Percentiles rank a stretch among this genome's conserved stretches.
These are phyloP conservation scores for Syncephalastrum sp. DNA, from an alignment of 371 early-diverging fungal species.

Conservation along the genomic window DNA sequence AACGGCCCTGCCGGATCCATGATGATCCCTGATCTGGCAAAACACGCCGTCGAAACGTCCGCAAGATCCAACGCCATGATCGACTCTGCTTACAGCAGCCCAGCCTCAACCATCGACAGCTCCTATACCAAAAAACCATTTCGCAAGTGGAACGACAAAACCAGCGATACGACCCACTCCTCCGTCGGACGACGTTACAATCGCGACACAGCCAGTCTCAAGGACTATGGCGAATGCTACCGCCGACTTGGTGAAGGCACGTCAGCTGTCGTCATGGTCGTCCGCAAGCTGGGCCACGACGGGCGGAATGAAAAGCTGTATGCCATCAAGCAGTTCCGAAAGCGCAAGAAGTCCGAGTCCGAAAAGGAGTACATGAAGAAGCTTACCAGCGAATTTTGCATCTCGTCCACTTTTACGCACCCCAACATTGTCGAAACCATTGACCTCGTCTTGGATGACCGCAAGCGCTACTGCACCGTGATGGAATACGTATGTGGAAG, in stretches of 20 bases:
- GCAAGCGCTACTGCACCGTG: conserved; percentile 91
- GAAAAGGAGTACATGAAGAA: conserved; percentile 68
- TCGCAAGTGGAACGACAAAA: conserved; percentile 10
- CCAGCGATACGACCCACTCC: not conserved
- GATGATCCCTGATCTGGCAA: conserved; percentile 11
- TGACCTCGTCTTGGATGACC: conserved; percentile 90
- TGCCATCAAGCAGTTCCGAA: conserved; percentile 58
- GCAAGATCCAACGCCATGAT: conserved; percentile 7
- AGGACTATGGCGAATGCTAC: conserved; percentile 82
- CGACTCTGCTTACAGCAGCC: conserved; percentile 24
- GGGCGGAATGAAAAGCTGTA: conserved; percentile 58
- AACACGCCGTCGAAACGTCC: conserved; percentile 5
- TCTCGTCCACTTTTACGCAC: conserved; percentile 80
- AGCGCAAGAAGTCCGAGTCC: conserved; percentile 59
- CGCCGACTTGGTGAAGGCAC: conserved; percentile 86
- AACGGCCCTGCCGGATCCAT: no score
- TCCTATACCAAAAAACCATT: conserved; percentile 2
- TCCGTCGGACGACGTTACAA: conserved; percentile 16
- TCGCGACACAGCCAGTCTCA: conserved; percentile 33
- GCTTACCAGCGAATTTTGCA: conserved; percentile 91
- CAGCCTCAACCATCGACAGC: conserved; percentile 19
- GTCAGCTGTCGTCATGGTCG: conserved; percentile 86
- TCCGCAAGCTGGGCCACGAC: conserved; percentile 61
- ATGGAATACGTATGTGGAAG: conserved; percentile 77
- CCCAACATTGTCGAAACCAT: conserved; percentile 86